These are phyloP conservation scores for Sporobolomyces pararoseus DNA, from an alignment of 768 basidiomycete genomes.

Conservation along the genomic window DNA sequence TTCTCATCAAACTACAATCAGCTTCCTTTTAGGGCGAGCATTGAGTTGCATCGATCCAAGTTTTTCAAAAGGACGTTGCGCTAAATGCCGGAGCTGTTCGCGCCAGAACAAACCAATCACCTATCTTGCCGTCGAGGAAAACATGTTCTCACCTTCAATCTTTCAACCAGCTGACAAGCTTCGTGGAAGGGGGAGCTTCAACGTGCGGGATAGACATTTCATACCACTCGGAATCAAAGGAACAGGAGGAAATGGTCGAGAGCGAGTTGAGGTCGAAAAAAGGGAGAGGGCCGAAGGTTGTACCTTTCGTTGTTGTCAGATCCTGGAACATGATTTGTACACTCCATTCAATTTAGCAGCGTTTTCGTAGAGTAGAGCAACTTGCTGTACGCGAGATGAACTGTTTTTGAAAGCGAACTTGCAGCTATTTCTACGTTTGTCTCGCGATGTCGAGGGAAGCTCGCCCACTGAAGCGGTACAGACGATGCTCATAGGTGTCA, in stretches of 20 bases:
- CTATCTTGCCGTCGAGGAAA: constrained; percentile 19
- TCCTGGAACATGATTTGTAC: too few relatives aligned
- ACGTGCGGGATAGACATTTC: constrained; percentile 31
- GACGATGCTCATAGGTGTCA: too few relatives aligned
- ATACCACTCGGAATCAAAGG: neutral
- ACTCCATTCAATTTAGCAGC: too few relatives aligned
- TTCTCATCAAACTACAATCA: constrained; percentile 14
- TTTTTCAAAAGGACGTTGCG: constrained; percentile 16
- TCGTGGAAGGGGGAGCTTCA: constrained; percentile 26
- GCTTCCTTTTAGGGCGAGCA: constrained; percentile 20
- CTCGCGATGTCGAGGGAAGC: too few relatives aligned
- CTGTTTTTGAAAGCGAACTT: too few relatives aligned
- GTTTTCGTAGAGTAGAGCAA: too few relatives aligned
- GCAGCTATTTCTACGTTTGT: too few relatives aligned
- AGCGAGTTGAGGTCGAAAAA: neutral
- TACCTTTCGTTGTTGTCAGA: too few relatives aligned
- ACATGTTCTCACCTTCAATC: constrained; percentile 12
- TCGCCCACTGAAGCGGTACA: too few relatives aligned
- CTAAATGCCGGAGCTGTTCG: constrained; percentile 28
- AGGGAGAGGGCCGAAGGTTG: neutral
- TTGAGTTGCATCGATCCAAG: constrained; percentile 23
- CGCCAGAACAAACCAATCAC: constrained; percentile 19
- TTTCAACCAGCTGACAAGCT: constrained; percentile 12
- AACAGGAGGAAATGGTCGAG: neutral
- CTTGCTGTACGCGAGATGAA: too few relatives aligned